Base-by-base conservation (phyloP, 1,139 yeast species). In the Suhomyces taliae region DNA sequence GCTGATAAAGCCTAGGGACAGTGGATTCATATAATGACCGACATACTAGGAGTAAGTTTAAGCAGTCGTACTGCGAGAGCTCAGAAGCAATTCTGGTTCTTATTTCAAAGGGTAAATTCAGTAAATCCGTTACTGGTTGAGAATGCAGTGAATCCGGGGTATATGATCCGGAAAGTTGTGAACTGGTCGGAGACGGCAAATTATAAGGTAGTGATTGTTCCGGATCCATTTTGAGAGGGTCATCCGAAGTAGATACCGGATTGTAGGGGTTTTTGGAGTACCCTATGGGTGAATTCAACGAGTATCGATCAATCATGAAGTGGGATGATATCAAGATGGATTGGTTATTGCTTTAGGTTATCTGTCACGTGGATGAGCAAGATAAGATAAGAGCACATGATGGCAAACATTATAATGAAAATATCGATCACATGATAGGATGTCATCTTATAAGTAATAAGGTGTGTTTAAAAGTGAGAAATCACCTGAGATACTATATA, bases 51-150 rank as follows among this genome's bases (percentile, higher is more conserved):
- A 76, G 50, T 19, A 78, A 54, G 47, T 56, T 67, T 8, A 75
- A 52, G 33, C 74, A 61, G 49, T 74, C 81, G 45, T 69, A 65
- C 53, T 78, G 83, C 12, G 72, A 60, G 27, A 78, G 55, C n/a
- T 64, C 50, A 32, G 62, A 58, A 7, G 73, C 64, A 4, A 78
- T 66, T 24, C 51, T 45, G 12, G 58, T 43, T 14, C 70, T 56
- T 15, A 77, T 57, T 50, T 78, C 83, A 31, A 60, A 53, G 1
- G 82, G 81, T 10, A 73, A 60, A 33, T 45, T 48, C 29, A 29
- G 32, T 29, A 29, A 29, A 11, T 29, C 32, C n/a, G n/a, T 29
- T 9, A 29, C n/a, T 9, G 11, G 9, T 29, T 29, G 32, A 9
- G 32, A 29, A 29, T 29, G 32, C n/a, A 9, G 32, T 29, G 32